Evolutionary conservation across 768 basidiomycete species (phyloP).

Genomic region (Boletus rex-veris): DNA sequence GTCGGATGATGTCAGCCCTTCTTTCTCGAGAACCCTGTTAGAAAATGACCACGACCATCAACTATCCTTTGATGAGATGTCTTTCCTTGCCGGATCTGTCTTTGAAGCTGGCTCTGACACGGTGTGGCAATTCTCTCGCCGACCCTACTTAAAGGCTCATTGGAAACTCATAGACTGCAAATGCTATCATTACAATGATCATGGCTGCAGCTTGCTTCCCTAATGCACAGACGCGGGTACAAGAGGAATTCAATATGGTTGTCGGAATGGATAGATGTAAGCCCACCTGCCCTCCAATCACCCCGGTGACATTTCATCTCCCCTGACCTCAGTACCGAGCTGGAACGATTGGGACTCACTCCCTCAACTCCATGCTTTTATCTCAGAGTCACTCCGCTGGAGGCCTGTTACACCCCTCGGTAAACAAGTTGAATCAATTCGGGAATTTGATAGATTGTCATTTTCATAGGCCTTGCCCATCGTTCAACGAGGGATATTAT

Average conservation of each 20-base stretch:
- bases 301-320: neutral
- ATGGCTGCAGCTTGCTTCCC: slow-evolving; percentile 57
- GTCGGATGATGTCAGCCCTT: slow-evolving; percentile 10
- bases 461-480: slow-evolving; percentile 46
- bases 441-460: neutral
- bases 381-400: slow-evolving; percentile 39
- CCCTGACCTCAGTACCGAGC: slow-evolving; percentile 29
- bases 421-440: neutral
- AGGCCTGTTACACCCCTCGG: slow-evolving; percentile 32
- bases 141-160: neutral
- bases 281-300: neutral
- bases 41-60: slow-evolving; percentile 46
- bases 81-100: slow-evolving; percentile 57
- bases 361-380: slow-evolving; percentile 36
- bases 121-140: slow-evolving; percentile 11
- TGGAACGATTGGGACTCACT: slow-evolving; percentile 34
- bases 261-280: slow-evolving; percentile 39
- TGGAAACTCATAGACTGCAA: neutral
- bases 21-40: slow-evolving; percentile 53
- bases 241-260: slow-evolving; percentile 50
- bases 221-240: slow-evolving; percentile 45
- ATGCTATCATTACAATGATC: slow-evolving; percentile 36
- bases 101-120: slow-evolving; percentile 64
- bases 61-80: slow-evolving; percentile 49
- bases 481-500: slow-evolving; percentile 60